Conservation (phyloP, 1,139 yeast genomes). For the Nakaseomyces nivariensis region DNA sequence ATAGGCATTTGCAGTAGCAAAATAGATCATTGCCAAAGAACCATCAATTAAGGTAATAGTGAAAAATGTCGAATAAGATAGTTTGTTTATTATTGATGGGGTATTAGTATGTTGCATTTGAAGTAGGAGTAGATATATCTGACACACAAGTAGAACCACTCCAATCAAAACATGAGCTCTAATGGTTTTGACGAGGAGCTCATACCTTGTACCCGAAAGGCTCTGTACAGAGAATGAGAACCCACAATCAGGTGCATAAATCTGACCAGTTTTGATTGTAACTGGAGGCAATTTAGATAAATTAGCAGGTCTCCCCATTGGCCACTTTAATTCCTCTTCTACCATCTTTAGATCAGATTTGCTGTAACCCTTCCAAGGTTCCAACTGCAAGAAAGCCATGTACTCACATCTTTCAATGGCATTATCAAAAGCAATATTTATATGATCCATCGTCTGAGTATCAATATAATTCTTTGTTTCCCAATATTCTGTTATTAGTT, state of each 20-base stretch:
- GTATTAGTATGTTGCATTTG: constrained; percentile 68
- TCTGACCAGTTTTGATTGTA: constrained; percentile 42
- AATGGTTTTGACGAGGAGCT: constrained; percentile 37
- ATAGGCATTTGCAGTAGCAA: constrained; percentile 48
- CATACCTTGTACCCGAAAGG: constrained; percentile 50
- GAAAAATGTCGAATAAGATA: constrained; percentile 54
- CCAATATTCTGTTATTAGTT: constrained; percentile 27
- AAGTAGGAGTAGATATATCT: constrained; percentile 41
- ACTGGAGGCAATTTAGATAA: constrained; percentile 45
- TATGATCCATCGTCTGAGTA: constrained; percentile 34
- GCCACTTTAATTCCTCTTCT: constrained; percentile 61
- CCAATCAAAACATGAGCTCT: constrained; percentile 41
- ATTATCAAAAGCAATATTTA: constrained; percentile 25
- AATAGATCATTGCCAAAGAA: constrained; percentile 49
- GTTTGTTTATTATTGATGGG: constrained; percentile 66
- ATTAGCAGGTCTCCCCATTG: constrained; percentile 64
- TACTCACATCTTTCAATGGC: constrained; percentile 57
- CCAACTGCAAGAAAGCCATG: constrained; percentile 56
- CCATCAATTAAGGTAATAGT: constrained; percentile 58
- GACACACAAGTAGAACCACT: constrained; percentile 38
- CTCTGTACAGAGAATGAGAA: constrained; percentile 37
- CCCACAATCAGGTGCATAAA: constrained; percentile 90
- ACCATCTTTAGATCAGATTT: constrained; percentile 46
- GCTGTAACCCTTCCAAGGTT: constrained; percentile 43
- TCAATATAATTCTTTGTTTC: constrained; percentile 30